Base-by-base conservation (phyloP, 441 rosid genomes). In the Eugenia klotzschiana region DNA sequence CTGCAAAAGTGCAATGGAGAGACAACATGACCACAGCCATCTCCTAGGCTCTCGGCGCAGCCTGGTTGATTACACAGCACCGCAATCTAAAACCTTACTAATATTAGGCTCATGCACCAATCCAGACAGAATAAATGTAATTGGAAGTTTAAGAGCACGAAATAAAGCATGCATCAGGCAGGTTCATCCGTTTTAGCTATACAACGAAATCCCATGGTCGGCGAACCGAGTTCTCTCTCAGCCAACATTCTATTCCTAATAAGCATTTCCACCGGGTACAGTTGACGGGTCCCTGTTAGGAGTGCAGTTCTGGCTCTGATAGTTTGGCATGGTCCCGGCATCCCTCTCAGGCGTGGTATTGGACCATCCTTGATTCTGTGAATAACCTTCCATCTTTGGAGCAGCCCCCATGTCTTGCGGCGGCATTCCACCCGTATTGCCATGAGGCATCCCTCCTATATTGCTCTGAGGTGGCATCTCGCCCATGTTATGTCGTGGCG, bases 281-380 rank as follows among this genome's bases (percentile, higher is more conserved):
- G 74, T 79, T 29, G 86, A 84, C 27, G 51, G 89, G 73, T 86
- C 91, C 73, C 90, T 84, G 88, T 60, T 87, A 33, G 88, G 92
- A 37, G 83, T 69, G 85, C 89, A 88, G 82, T 85, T 85, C 60
- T 82, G 80, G 84, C 89, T 88, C 85, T 85, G 92, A 85, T 89
- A 89, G 88, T 89, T 90, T 40, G 87, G 88, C 57, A 87, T 29
- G 51, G 51, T 51, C 81, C 29, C 79, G 20, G 87, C 89, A 79
- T 89, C 91, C 81, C 87, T 84, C 74, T 83, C 77, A 41, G 84
- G 64, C 81, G 40, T 43, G 82, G 86, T 87, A 79, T 86, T 83
- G 8, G 92, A 88, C 93, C 92, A 88, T 33, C 90, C 90, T 52
- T 85, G 88, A 84, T 87, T 89, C 29, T 88, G 88, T 23, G 84